Conservation (phyloP, 208 protist genomes). For the Leishmania turanica region DNA sequence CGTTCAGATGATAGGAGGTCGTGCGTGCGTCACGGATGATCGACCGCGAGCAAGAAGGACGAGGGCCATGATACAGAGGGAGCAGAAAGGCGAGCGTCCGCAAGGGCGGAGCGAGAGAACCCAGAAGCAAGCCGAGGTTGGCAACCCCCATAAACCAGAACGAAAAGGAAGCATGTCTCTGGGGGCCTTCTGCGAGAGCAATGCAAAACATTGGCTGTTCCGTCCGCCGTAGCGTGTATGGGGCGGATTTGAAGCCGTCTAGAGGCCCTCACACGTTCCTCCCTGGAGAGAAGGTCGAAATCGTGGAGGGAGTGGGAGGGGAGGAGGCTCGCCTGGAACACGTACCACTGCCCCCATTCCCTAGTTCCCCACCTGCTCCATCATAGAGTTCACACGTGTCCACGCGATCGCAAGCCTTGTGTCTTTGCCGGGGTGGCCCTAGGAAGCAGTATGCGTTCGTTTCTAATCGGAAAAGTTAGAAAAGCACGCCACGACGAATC, state of each 20-base stretch:
- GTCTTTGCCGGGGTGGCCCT: background rate
- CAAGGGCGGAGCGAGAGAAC: background rate
- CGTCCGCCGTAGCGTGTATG: background rate
- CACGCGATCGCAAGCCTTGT: no score
- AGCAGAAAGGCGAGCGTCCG: no score
- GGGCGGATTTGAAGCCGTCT: background rate
- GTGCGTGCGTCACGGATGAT: background rate
- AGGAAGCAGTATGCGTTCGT: background rate
- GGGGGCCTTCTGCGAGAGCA: background rate
- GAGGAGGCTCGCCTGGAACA: background rate
- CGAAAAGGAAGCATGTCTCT: no score
- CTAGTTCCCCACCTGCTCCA: background rate
- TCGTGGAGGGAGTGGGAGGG: background rate
- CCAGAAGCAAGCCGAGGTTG: background rate
- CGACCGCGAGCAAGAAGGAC: background rate
- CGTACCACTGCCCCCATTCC: no score
- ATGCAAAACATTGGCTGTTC: background rate
- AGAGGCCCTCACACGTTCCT: background rate
- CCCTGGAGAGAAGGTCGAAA: background rate
- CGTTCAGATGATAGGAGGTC: background rate
- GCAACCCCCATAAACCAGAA: no score
- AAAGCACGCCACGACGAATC: background rate
- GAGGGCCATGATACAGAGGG: background rate
- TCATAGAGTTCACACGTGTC: background rate
- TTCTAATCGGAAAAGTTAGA: background rate